Percentiles rank a stretch among this genome's conserved stretches.
Conservation (phyloP, 2,329 filamentous ascomycete species). For the Penicillium sp. region DNA sequence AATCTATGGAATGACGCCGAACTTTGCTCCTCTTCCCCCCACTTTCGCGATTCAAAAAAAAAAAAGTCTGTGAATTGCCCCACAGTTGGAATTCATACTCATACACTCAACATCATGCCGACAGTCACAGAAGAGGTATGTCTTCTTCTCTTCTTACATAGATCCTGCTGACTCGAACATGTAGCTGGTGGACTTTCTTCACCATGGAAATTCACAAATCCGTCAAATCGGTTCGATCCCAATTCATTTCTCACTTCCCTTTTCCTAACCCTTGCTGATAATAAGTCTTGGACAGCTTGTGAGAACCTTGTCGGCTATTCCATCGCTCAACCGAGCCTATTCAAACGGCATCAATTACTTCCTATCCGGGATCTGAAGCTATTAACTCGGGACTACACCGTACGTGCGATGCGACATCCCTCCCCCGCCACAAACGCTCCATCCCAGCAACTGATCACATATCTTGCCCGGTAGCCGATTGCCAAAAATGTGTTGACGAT, state of each 20-base stretch:
- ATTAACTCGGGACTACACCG: slow-evolving; percentile 77
- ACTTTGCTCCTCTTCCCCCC: not conserved
- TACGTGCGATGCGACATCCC: slow-evolving; percentile 46
- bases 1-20: slow-evolving; percentile 1
- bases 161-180: not conserved
- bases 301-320: slow-evolving; percentile 86
- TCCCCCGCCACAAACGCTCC: slow-evolving; percentile 3
- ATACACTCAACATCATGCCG: slow-evolving; percentile 57
- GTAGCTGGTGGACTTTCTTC: slow-evolving; percentile 76
- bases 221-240: slow-evolving; percentile 66
- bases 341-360: slow-evolving; percentile 75
- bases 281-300: slow-evolving; percentile 54
- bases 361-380: slow-evolving; percentile 87
- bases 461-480: slow-evolving; percentile 61
- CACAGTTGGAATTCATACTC: too few species aligned
- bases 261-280: slow-evolving; percentile 11
- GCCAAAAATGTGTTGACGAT: slow-evolving; percentile 84
- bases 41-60: not conserved
- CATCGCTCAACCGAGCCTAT: slow-evolving; percentile 72
- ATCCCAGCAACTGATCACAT: not conserved
- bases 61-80: not conserved
- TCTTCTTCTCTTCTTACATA: not conserved
- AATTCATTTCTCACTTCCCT: not conserved
- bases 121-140: slow-evolving; percentile 73
- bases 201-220: slow-evolving; percentile 87